Evolutionary conservation across 768 basidiomycete species (phyloP).

Genomic region (Tricholoma matsutake): DNA sequence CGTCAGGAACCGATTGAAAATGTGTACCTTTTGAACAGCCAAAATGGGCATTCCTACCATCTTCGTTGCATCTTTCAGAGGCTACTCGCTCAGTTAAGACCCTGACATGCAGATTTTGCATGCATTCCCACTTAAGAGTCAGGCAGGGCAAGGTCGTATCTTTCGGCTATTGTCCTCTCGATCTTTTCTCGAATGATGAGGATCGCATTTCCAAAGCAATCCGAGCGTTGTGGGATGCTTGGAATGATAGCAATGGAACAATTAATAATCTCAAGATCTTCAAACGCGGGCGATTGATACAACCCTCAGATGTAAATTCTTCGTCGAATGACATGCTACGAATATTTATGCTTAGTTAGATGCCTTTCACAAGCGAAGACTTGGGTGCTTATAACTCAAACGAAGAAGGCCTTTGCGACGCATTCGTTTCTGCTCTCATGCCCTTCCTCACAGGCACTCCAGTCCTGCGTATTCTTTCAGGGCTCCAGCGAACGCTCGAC

Average conservation of each 20-base stretch:
- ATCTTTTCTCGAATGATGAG: slow-evolving; percentile 76
- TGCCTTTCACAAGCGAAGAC: slow-evolving; percentile 25
- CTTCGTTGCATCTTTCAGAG: slow-evolving; percentile 53
- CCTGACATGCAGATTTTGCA: slow-evolving; percentile 83
- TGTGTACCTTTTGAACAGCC: slow-evolving; percentile 53
- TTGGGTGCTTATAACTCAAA: slow-evolving; percentile 12
- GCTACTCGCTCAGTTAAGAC: slow-evolving; percentile 59
- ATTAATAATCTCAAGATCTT: slow-evolving; percentile 87
- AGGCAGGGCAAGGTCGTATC: slow-evolving; percentile 35
- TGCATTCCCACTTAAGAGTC: slow-evolving; percentile 67
- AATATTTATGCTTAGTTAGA: slow-evolving; percentile 18
- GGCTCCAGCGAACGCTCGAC: slow-evolving; percentile 76
- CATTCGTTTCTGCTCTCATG: slow-evolving; percentile 49
- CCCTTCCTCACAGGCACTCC: slow-evolving; percentile 47
- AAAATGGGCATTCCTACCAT: slow-evolving; percentile 95
- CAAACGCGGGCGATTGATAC: slow-evolving; percentile 55
- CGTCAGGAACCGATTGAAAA: neutral
- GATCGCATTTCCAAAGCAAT: slow-evolving; percentile 64
- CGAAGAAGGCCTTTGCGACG: slow-evolving; percentile 37
- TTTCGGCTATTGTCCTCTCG: slow-evolving; percentile 79
- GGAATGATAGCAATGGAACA: slow-evolving; percentile 60
- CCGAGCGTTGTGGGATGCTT: slow-evolving; percentile 66
- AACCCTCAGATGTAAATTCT: slow-evolving; percentile 54
- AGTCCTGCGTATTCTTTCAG: slow-evolving; percentile 50
- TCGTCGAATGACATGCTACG: neutral